Conservation (phyloP, 345 rosid genomes). For the Litchi chinensis region DNA sequence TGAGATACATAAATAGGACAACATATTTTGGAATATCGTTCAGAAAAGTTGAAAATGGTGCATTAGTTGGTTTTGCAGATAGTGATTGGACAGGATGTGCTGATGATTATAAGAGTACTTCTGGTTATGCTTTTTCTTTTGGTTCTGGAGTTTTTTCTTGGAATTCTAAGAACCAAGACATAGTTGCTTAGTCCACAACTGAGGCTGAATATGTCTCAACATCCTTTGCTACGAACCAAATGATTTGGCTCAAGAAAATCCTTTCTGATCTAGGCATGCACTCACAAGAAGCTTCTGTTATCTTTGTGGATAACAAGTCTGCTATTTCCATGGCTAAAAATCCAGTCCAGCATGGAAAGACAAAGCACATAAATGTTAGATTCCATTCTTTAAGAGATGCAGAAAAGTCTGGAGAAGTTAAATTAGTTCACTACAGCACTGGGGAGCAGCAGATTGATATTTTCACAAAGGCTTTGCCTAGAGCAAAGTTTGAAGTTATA, state of each 20-base stretch:
- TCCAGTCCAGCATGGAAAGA: background rate
- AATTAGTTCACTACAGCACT: background rate
- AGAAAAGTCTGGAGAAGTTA: background rate
- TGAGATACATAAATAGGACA: background rate
- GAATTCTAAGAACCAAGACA: constrained; percentile 4
- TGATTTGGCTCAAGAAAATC: background rate
- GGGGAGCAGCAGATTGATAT: background rate
- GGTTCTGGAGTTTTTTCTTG: background rate
- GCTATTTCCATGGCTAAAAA: background rate
- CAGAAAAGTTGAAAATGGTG: no score
- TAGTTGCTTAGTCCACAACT: background rate
- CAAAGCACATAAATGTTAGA: background rate
- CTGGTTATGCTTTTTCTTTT: background rate
- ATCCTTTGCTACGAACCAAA: background rate
- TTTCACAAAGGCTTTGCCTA: background rate
- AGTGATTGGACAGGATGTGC: background rate
- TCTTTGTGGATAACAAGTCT: background rate
- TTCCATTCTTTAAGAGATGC: background rate
- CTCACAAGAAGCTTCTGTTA: background rate
- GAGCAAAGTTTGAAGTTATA: no score
- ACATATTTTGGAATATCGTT: no score
- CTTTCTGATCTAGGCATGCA: background rate
- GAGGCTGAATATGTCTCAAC: background rate
- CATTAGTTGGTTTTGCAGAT: no score
- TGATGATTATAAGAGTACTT: background rate